Evolutionary conservation across 495 filamentous ascomycete genomes (phyloP), one percentile per base, ranked within the genome.

Genomic region (Aspergillus incahuasiensis): DNA sequence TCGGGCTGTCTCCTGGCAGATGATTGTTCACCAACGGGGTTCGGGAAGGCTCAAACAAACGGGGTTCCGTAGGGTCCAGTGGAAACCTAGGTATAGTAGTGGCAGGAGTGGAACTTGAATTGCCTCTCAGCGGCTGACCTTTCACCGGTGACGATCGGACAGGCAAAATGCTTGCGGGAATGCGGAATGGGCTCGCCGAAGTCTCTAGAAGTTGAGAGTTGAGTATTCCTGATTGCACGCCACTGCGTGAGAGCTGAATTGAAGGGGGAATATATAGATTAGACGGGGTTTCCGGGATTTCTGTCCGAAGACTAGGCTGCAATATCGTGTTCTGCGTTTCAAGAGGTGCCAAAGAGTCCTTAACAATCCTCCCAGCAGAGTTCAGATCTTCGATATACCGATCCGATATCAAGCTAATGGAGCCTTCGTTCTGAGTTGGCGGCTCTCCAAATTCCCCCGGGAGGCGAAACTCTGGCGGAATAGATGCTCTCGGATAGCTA

Each of bases 221-320:
- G 45, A 25, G 42, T 40, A 16, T 16, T 34, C 24, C 51, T 34
- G 12, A 13, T 11, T 20, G 11, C 12, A 57, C 15, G 18, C 22
- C 24, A 6, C 13, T 9, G 15, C 19, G 34, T 4, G 55, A 38
- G 13, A 9, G 28, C 43, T 58, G 59, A 24, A 21, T 61, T 24
- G 45, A 34, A 30, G 44, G 11, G 5, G 22, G 21, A 39, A 12
- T 41, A 21, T 30, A 40, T 13, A 20, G 21, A 28, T 21, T 38
- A 40, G 55, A 44, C 15, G 68, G 64, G 12, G 66, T 71, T 46
- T 71, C 68, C 9, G 66, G 56, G 43, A 71, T 62, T 38, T 69
- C 66, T 28, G 34, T 21, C 7, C 11, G 38, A 22, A 25, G 22
- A 15, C 38, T 48, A 7, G 35, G 13, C 9, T 34, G 46, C 9